phyloP scores from a whole-genome alignment of 2,329 filamentous ascomycete species.

The Claviceps maximensis region DNA sequence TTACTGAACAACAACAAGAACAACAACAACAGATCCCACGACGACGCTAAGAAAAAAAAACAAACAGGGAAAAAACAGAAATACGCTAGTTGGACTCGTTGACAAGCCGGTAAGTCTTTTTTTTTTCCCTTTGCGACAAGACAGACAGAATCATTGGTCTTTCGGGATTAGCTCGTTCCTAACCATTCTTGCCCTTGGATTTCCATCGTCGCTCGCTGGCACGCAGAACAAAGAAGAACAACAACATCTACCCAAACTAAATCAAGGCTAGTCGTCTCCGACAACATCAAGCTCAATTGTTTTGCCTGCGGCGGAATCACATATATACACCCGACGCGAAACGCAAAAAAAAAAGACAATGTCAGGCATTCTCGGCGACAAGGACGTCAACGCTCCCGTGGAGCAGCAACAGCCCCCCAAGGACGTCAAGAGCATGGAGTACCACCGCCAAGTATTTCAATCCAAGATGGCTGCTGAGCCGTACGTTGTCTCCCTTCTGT shows the following conservation, averaged over 20 bases:
- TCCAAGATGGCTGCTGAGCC: slow-evolving; percentile 55
- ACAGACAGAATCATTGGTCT: background rate
- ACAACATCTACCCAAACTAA: background rate
- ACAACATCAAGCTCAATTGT: background rate
- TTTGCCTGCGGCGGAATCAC: background rate
- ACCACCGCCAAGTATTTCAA: slow-evolving; percentile 63
- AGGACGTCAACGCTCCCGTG: slow-evolving; percentile 50
- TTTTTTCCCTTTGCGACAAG: background rate
- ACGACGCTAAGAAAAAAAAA: background rate
- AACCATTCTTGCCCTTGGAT: background rate
- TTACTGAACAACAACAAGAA: too few species aligned
- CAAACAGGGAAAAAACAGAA: too few species aligned
- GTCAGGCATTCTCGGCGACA: slow-evolving; percentile 48
- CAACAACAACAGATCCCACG: background rate
- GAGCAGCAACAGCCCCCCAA: slow-evolving; percentile 20
- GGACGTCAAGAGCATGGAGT: slow-evolving; percentile 57
- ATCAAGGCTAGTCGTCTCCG: background rate
- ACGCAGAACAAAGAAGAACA: background rate
- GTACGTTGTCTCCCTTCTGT: slow-evolving; percentile 31
- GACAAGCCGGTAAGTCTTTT: background rate
- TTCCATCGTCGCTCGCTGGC: background rate
- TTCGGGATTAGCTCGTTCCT: background rate
- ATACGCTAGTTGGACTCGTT: background rate
- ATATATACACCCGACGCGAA: background rate
- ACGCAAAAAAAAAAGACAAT: slow-evolving; percentile 23